Evolutionary conservation across 495 filamentous ascomycete species (phyloP), one percentile per base, ranked within the genome.

Genomic region (Amphirosellinia nigrospora): DNA sequence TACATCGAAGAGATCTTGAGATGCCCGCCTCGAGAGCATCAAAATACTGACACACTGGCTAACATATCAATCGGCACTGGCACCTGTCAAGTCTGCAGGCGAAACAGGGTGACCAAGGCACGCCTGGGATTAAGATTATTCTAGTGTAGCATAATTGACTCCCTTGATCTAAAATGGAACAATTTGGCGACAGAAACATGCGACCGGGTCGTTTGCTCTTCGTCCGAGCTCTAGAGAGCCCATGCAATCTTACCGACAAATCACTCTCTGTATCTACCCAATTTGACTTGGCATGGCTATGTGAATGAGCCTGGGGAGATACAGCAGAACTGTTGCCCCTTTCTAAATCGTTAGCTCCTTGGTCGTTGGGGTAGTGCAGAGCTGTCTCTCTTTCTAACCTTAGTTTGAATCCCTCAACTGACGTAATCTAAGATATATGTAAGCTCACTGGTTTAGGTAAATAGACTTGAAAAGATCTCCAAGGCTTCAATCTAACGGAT

Each of bases 31-130:
- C 15, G 32, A 21, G 41, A 46, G 28, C 3, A 16, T 5, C 8
- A 61, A 23, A 26, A 8, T 61, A 15, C 19, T 19, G 53, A 16
- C 16, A 30, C 28, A 16, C 11, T 32, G 4, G 34, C 23, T 21
- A 28, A 15, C 28, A 9, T 38, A 23, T 59, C 19, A 59, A 59
- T n/a, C 11, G 8, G 19, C 21, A 60, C 21, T 23, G 19, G 41
- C 56, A 61, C 28, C 36, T 28, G 36, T 41, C 58, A 61, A 41
- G 34, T 34, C 58, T 39, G 55, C 66, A 68, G 43, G 50, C 11
- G 30, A 68, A n/a, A 60, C 43, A 52, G 15, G n/a, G 26, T 11
- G 55, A 21, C 15, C n/a, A 9, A 15, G 3, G 13, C 10, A 55
- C n/a, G 48, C 46, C 39, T 28, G 19, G 15, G 16, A 5, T 10